Evolutionary conservation across 2,329 filamentous ascomycete genomes (phyloP), one percentile per base, ranked within the genome.

Genomic region (Gnomoniopsis smithogilvyi): DNA sequence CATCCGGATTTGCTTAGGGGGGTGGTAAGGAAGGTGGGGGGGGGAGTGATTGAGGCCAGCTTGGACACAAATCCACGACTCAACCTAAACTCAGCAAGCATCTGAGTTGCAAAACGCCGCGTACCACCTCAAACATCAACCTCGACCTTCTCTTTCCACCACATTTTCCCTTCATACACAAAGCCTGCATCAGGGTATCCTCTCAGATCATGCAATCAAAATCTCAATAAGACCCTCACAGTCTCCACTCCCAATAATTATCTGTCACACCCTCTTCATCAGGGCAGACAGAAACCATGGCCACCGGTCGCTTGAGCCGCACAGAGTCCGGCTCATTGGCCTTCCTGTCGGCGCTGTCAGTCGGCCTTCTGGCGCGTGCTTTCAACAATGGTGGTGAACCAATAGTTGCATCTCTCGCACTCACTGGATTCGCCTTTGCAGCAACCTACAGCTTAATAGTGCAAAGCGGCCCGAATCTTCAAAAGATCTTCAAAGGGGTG

Each of bases 381-480:
- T 89, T 97, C 69, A 84, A 87, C 61, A 90, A 86, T 65, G 90
- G 96, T 74, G 93, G 92, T 65, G 92, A 95, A 67, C 94, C 95
- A 41, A 83, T 99, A 67, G 81, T 96, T 65, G 94, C 92, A 11
- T 96, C 92, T 1, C 78, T 96, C 58, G 91, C 93, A 17, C 89
- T 98, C 67, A 95, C 91, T 68, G 85, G 89, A 22, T 80, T 96
- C 65, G 92, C 91, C 38, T 99, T 96, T 72, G 81, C 88, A 3
- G 85, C 89, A 51, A 87, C 87, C 62, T 98, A 91, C 73, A 86
- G 90, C 68, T 85, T 97, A 77, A 94, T 98, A 73, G 82, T 90
- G 78, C 98, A 94, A 94, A 88, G 97, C 6, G 94, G 94, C 1
- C 87, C 91, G 58, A 88, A 90, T 1, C 98, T 99, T 72, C 88